Conservation (phyloP, 495 filamentous ascomycete species). For the Glarea lozoyensis region DNA sequence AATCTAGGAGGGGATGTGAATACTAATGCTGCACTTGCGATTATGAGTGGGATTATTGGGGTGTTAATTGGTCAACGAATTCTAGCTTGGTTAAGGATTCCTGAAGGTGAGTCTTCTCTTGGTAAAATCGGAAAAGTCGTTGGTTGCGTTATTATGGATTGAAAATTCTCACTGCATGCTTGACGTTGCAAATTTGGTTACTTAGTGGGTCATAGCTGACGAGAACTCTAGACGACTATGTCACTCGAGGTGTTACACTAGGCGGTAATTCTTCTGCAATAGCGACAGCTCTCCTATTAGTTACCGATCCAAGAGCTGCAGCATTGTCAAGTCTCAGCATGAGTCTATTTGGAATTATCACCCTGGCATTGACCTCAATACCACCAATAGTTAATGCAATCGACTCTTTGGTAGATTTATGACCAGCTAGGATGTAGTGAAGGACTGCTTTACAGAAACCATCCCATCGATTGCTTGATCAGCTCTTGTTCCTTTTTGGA, state of each 20-base stretch:
- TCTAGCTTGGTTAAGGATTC: constrained; percentile 34
- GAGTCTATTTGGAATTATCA: constrained; percentile 45
- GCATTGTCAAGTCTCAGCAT: constrained; percentile 44
- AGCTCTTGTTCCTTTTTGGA: background rate
- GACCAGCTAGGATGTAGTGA: background rate
- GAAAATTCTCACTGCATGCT: too few species aligned
- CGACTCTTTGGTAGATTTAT: constrained; percentile 31
- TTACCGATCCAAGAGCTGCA: constrained; percentile 42
- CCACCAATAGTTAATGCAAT: constrained; percentile 31
- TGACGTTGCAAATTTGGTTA: too few species aligned
- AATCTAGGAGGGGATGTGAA: constrained; percentile 45
- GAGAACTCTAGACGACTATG: constrained; percentile 39
- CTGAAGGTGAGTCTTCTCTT: constrained; percentile 29
- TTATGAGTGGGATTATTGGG: constrained; percentile 44
- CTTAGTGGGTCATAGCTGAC: constrained; percentile 10
- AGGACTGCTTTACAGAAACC: background rate
- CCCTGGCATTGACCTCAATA: constrained; percentile 40
- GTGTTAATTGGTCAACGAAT: constrained; percentile 36
- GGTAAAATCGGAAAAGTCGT: too few species aligned
- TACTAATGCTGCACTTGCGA: constrained; percentile 39
- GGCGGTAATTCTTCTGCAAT: constrained; percentile 46
- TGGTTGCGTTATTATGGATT: background rate
- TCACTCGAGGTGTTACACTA: constrained; percentile 44
- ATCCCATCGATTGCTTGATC: constrained; percentile 1
- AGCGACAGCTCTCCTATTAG: constrained; percentile 40